phyloP scores from a whole-genome alignment of 225 moss, liverwort and hornwort genomes.

The Neckera pumila region DNA sequence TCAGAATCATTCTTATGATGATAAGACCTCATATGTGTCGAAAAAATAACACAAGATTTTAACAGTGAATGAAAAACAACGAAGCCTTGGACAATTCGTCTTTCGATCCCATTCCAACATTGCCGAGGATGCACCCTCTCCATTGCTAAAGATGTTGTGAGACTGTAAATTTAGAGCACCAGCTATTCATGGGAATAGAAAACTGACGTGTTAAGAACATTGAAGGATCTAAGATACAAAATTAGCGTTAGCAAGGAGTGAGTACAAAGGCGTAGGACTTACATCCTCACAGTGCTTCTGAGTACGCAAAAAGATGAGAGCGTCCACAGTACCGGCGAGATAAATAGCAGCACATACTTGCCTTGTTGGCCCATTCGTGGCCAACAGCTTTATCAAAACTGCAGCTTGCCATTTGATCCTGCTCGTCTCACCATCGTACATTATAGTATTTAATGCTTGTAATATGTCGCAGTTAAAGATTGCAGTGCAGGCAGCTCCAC shows the following conservation, averaged over 20 bases:
- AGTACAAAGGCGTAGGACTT: neutral
- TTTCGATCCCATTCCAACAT: neutral
- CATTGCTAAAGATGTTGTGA: neutral
- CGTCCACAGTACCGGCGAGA: neutral
- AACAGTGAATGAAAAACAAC: neutral
- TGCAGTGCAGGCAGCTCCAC: neutral
- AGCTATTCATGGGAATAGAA: neutral
- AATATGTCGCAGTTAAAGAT: neutral
- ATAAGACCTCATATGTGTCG: neutral
- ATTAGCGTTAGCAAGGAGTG: neutral
- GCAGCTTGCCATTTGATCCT: slow-evolving; percentile 27
- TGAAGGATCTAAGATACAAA: neutral
- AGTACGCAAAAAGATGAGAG: neutral
- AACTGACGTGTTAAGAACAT: neutral
- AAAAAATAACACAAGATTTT: neutral
- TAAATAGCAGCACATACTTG: neutral
- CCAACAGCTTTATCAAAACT: slow-evolving; percentile 7
- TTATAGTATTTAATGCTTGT: neutral
- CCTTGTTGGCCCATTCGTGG: slow-evolving; percentile 9
- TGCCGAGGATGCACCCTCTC: neutral
- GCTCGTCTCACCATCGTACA: neutral
- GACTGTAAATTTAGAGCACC: neutral
- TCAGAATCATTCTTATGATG: neutral
- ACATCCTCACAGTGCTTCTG: neutral
- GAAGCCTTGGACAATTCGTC: neutral